Evolutionary conservation across 2,329 filamentous ascomycete species (phyloP).

Genomic region (Colletotrichum lentis): DNA sequence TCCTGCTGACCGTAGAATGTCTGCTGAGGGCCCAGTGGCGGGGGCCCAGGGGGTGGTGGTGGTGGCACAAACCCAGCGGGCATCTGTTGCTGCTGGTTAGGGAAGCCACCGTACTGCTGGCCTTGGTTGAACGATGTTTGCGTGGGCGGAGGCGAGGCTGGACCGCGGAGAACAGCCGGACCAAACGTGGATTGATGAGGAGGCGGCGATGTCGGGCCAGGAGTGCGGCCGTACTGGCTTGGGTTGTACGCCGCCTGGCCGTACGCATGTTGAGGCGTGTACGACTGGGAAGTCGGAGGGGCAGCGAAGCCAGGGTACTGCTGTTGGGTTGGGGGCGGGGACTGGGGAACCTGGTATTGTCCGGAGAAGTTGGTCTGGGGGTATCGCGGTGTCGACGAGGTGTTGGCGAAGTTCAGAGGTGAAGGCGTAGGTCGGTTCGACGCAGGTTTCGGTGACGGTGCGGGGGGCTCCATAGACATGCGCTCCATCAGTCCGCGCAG

Average conservation of each 20-base stretch:
- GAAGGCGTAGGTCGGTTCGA: conserved; percentile 48
- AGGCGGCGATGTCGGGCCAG: conserved; percentile 68
- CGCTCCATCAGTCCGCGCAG: conserved; percentile 92
- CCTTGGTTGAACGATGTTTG: conserved; percentile 57
- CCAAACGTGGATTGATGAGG: conserved; percentile 66
- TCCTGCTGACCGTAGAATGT: conserved; percentile 59
- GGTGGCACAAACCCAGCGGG: conserved; percentile 69
- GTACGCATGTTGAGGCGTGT: conserved; percentile 53
- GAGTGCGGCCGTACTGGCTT: conserved; percentile 65
- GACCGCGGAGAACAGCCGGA: conserved; percentile 50
- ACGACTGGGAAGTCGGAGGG: conserved; percentile 50
- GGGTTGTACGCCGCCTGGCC: conserved; percentile 65
- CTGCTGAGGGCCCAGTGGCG: conserved; percentile 69
- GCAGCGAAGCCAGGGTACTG: conserved; percentile 55
- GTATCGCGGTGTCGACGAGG: conserved; percentile 56
- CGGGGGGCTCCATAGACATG: conserved; percentile 81
- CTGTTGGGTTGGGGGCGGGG: conserved; percentile 61
- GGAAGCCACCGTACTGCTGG: conserved; percentile 48
- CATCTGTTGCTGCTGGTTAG: conserved; percentile 50
- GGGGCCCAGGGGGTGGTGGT: conserved; percentile 69
- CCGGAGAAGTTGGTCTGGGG: conserved; percentile 62
- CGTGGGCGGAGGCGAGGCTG: conserved; percentile 66
- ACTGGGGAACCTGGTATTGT: conserved; percentile 67
- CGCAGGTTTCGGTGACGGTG: conserved; percentile 48
- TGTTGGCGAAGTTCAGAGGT: conserved; percentile 47